Evolutionary conservation across 225 moss, liverwort and hornwort genomes (phyloP).

Genomic region (Physcomitrellopsis africana): DNA sequence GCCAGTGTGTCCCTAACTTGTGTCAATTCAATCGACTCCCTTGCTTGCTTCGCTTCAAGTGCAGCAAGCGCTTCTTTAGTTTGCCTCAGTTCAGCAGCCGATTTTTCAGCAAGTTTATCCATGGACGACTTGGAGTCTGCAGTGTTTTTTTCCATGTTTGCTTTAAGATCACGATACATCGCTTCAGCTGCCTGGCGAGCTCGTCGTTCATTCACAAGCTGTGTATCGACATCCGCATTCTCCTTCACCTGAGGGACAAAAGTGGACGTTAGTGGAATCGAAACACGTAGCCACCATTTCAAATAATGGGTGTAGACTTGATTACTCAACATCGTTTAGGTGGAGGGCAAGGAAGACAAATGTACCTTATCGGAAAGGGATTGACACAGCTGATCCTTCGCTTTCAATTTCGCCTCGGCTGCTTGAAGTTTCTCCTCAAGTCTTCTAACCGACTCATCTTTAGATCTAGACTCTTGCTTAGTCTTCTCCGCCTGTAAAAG

Average conservation of each 20-base stretch:
- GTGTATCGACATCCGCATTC: conserved; percentile 70
- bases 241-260: conserved; percentile 64
- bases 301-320: too few species aligned
- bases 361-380: conserved; percentile 72
- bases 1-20: conserved; percentile 33
- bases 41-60: conserved; percentile 34
- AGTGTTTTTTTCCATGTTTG: conserved; percentile 42
- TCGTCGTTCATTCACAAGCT: conserved; percentile 78
- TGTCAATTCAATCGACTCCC: conserved; percentile 33
- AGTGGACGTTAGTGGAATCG: not conserved
- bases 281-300: too few species aligned
- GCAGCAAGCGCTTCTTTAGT: conserved; percentile 41
- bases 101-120: conserved; percentile 42
- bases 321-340: too few species aligned
- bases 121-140: conserved; percentile 39
- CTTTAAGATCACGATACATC: conserved; percentile 56
- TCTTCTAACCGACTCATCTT: conserved; percentile 76
- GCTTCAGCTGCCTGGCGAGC: conserved; percentile 73
- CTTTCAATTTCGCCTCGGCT: conserved; percentile 75
- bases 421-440: conserved; percentile 74
- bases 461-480: conserved; percentile 77
- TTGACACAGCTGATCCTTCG: conserved; percentile 83
- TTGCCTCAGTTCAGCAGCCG: conserved; percentile 39
- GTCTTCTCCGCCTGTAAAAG: conserved; percentile 74
- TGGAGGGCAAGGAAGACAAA: not conserved